Evolutionary conservation across 2,329 filamentous ascomycete genomes (phyloP).

Genomic region (Penicillium sp.): DNA sequence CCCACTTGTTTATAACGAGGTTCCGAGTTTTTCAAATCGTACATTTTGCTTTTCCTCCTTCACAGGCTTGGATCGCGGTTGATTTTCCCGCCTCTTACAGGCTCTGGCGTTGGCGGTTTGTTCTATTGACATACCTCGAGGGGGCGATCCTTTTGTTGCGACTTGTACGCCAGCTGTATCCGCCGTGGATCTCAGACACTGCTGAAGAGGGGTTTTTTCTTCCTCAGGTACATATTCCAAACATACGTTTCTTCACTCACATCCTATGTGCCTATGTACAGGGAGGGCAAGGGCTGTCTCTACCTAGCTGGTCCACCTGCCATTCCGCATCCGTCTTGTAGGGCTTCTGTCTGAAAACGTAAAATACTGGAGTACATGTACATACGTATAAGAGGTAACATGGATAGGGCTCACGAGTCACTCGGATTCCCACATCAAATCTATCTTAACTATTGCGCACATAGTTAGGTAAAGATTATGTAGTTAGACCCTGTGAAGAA

Average conservation of each 20-base stretch:
- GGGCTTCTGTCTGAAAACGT: no score
- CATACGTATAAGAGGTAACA: no score
- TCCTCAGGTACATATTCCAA: constrained; percentile 23
- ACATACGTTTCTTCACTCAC: constrained; percentile 9
- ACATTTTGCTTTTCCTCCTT: constrained; percentile 20
- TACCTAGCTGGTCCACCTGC: no score
- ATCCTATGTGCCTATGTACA: not conserved
- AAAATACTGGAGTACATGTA: no score
- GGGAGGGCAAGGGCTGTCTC: no score
- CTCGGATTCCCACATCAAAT: no score
- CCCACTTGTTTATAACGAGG: constrained; percentile 29
- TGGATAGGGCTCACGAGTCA: no score
- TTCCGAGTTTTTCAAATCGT: constrained; percentile 16
- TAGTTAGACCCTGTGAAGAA: no score
- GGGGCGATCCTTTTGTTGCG: constrained; percentile 6
- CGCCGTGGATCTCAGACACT: constrained; percentile 9
- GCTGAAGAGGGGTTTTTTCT: constrained; percentile 13
- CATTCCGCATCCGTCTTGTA: no score
- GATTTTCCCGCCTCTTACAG: constrained; percentile 18
- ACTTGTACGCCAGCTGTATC: constrained; percentile 13
- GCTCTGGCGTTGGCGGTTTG: constrained; percentile 21
- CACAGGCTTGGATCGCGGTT: constrained; percentile 11
- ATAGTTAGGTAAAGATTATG: no score
- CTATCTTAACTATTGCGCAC: no score
- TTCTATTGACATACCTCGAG: constrained; percentile 12